Conservation (phyloP, 257 asterid genomes). For the Parsonsia alboflavescens region DNA sequence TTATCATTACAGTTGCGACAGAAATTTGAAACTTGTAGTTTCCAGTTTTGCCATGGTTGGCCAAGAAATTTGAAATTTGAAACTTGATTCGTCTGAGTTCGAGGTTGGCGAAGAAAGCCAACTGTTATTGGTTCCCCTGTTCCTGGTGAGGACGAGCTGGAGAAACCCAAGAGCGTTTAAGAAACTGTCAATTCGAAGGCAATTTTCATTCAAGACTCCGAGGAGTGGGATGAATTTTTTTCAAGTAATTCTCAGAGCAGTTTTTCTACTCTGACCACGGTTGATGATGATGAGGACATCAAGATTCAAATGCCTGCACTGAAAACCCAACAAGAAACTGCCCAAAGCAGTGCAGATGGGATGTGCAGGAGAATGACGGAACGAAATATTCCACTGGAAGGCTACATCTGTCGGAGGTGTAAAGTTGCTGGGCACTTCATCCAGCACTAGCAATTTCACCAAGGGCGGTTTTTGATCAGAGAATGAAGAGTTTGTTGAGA, state of each 20-base stretch:
- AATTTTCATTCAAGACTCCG: too few species aligned
- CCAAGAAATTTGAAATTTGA: too few species aligned
- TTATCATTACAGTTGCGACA: too few species aligned
- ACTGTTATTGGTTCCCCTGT: background rate
- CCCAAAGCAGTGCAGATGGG: background rate
- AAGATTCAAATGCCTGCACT: background rate
- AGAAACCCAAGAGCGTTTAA: background rate
- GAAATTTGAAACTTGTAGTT: too few species aligned
- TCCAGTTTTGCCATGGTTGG: too few species aligned
- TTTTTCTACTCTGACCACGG: background rate
- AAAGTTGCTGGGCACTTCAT: too few species aligned
- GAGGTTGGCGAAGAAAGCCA: background rate
- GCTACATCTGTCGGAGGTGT: slow-evolving; percentile 83
- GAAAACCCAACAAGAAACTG: background rate
- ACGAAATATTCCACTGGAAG: slow-evolving; percentile 81
- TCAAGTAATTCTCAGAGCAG: too few species aligned
- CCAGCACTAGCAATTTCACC: too few species aligned
- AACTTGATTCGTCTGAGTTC: background rate
- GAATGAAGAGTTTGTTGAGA: too few species aligned
- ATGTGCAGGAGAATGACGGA: slow-evolving; percentile 16
- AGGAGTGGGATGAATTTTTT: too few species aligned
- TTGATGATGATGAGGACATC: background rate
- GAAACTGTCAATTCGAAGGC: background rate
- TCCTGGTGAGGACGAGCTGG: background rate
- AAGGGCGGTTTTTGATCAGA: too few species aligned